phyloP scores from a whole-genome alignment of 352 stramenopile genomes.

The Globisporangium apiculatum region DNA sequence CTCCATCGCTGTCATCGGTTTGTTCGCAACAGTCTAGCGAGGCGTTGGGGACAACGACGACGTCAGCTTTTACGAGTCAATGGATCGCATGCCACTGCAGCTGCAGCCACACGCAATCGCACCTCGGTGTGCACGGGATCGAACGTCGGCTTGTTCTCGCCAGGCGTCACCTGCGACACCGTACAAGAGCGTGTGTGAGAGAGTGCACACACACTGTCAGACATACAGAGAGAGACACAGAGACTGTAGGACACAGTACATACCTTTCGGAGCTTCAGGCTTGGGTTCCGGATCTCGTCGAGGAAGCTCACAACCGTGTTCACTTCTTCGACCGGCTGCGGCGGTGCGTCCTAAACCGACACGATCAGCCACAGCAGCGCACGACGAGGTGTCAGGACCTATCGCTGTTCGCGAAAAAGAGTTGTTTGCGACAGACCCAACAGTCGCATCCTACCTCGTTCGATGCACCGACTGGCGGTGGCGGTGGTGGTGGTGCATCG shows the following conservation, averaged over 20 bases:
- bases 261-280: slow-evolving; percentile 48
- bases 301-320: slow-evolving; percentile 37
- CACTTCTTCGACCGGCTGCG: slow-evolving; percentile 17
- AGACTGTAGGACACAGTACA: no score
- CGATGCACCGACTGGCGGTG: slow-evolving; percentile 18
- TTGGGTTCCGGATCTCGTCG: slow-evolving; percentile 57
- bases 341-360: slow-evolving; percentile 22
- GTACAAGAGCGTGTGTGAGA: not conserved
- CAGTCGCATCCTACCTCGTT: slow-evolving; percentile 21
- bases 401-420: no score
- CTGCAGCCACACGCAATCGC: not conserved
- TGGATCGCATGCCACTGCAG: not conserved
- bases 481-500: slow-evolving; percentile 42
- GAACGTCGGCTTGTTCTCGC: slow-evolving; percentile 17
- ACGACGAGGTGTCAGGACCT: not conserved
- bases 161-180: slow-evolving; percentile 22
- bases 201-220: not conserved
- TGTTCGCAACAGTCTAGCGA: slow-evolving; percentile 16
- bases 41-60: not conserved
- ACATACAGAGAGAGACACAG: not conserved
- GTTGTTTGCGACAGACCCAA: not conserved
- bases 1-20: slow-evolving; percentile 68
- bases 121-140: slow-evolving; percentile 5
- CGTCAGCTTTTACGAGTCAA: not conserved
- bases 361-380: not conserved